Percentiles rank a stretch among this genome's conserved stretches.
phyloP scores from a whole-genome alignment of 106 monocot genomes.

The Dendrobium officinale region DNA sequence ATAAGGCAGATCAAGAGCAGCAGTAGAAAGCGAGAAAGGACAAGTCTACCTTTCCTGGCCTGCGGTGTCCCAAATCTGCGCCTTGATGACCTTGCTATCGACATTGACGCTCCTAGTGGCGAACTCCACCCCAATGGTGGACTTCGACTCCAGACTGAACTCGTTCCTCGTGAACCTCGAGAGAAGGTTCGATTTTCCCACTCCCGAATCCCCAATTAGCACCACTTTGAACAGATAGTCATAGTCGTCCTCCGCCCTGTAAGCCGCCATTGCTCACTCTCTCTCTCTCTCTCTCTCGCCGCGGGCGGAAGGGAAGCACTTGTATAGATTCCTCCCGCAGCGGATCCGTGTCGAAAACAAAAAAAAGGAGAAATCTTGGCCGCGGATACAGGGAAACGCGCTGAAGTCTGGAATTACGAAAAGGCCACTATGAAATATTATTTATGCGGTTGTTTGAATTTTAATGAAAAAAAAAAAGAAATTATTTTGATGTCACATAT shows the following conservation, averaged over 20 bases:
- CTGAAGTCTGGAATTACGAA: neutral
- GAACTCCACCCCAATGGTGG: constrained; percentile 14
- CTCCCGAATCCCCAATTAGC: constrained; percentile 22
- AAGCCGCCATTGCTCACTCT: neutral
- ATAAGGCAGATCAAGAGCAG: neutral
- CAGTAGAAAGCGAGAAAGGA: neutral
- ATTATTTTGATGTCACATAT: too few species aligned
- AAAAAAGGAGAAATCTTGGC: neutral
- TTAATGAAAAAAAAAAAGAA: too few species aligned
- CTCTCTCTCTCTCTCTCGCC: constrained; percentile 6
- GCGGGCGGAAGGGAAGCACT: neutral
- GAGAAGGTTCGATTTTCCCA: constrained; percentile 53
- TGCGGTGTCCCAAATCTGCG: constrained; percentile 77
- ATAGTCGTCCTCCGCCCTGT: constrained; percentile 18
- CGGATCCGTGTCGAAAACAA: neutral
- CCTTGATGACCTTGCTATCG: constrained; percentile 12
- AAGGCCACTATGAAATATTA: neutral
- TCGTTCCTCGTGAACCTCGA: constrained; percentile 23
- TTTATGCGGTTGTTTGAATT: too few species aligned
- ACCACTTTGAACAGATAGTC: constrained; percentile 13
- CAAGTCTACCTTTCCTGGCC: constrained; percentile 2
- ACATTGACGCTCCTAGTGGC: constrained; percentile 9
- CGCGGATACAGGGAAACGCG: neutral
- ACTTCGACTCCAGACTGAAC: constrained; percentile 14
- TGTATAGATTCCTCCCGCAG: neutral